Evolutionary conservation across 805 yeast genomes (phyloP), one percentile per base, ranked within the genome.

Genomic region (Saturnispora sekii): DNA sequence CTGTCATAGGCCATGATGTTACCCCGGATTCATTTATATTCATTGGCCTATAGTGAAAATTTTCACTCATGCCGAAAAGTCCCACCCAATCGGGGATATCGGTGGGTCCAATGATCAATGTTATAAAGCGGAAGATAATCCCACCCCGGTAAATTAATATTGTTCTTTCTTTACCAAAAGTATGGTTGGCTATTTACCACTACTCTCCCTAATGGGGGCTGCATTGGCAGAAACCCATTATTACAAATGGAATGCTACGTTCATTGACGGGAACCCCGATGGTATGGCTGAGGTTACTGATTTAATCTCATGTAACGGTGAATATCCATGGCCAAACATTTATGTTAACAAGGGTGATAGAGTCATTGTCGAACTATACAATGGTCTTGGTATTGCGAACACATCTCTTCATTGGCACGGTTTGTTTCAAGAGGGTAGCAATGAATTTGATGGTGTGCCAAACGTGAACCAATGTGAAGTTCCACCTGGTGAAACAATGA

Each of bases 341-440:
- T 69, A 76, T 40, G 88, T 85, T 51, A 71, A 74, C 53, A 80
- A 76, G 60, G 94, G 95, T 54, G 98, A 93, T 65, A 72, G 82
- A 11, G 72, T 93, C 42, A 63, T 80, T 46, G 66, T 87, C 34
- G 76, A 81, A 56, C 72, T 90, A 64, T 78, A 76, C 51, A 93
- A 93, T 59, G 87, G 86, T 29, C 75, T 89, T 45, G 69, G 60
- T 18, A 76, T 77, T 58, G 70, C 75, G 42, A 80, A 79, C 65
- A 84, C 96, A 35, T 66, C 90, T 6, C 63, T 90, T 56, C 98
- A 93, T 67, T 86, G 87, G 79, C 98, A 90, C 66, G 98, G 98
- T 46, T 59, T 93, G 60, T 93, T 84, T 77, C 86, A 80, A 67
- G 72, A 79, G 52, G 84, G 83, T 26, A 65, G 89, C 12, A 69